Evolutionary conservation across 345 rosid species (phyloP), one percentile per base, ranked within the genome.

Genomic region (Eucalyptus marginata): DNA sequence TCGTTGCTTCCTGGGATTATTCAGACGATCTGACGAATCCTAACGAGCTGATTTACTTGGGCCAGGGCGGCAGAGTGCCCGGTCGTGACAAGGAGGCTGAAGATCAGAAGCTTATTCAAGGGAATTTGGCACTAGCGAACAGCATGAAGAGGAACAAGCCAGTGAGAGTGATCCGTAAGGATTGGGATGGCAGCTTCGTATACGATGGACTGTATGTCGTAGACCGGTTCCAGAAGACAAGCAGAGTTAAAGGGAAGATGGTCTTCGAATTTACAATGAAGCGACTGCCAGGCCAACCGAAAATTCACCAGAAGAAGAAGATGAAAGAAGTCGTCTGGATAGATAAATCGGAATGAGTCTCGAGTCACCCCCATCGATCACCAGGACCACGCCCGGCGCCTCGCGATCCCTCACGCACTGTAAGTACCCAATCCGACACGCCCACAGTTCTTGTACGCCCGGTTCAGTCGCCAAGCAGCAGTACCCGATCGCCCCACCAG

Each of bases 61-160:
- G 92, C 10, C 49, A 89, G 14, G 92, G 92, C 25, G 90, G 92
- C 25, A 89, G 90, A 36, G 46, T 31, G 47, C 36, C 56, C 22
- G 13, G 47, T 20, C 27, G 66, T 5, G 47, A 36, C 13, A 87
- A 88, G 83, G n/a, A 22, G 29, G 31, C 88, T 7, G 88, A 91
- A 76, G 92, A 91, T 56, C 92, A 91, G 71, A 89, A 86, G 49
- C 92, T 91, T 15, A 81, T 36, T 24, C 47, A 88, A 7, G 92
- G 92, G 11, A 91, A 91, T 52, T 56, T 87, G 10, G 89, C 90
- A 3, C 49, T 91, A 40, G 86, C 33, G 90, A 91, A 89, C 66
- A 89, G 89, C 87, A 76, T 86, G 36, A 13, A 13, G 7, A 49
- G 5, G 12, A 58, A 79, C 86, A 88, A 44, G n/a, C 90, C 88